Base-by-base conservation (phyloP, 345 rosid species). In the Laguncularia racemosa region DNA sequence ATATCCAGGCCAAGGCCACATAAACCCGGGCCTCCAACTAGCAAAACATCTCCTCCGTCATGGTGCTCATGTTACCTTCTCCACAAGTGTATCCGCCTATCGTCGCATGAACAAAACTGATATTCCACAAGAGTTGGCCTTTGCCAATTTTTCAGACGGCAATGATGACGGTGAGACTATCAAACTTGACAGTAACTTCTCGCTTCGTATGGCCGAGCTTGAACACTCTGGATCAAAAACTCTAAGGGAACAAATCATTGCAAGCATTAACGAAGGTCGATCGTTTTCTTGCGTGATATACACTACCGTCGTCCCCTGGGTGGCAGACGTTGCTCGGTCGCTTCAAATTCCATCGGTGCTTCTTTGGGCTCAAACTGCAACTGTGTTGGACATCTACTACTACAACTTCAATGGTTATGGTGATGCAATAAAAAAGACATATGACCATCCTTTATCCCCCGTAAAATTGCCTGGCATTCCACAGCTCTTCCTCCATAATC, bases 1-100 rank as follows among this genome's bases (percentile, higher is more conserved):
- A 1, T 81, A 17, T 19, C 84, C 87, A 0, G 0, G 75, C 73
- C 87, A 78, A 63, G 93, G 93, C 52, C 89, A 83, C 72, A 64
- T 86, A 14, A 86, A 83, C 64, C 93, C 89, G 0, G 43, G 70
- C 16, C 71, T 81, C 40, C 77, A 73, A 17, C 64, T 83, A 18
- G 86, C 87, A 59, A 77, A 70, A 71, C 75, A 80, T 17, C 72
- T 86, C 26, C 47, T 76, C 20, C 63, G 67, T 55, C 43, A 62
- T 11, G 89, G 40, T 33, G 40, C 40, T 33, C 40, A 33, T 33
- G 40, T 33, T 9, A 33, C 40, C 40, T 33, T 33, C 40, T 33
- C 40, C 11, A 33, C 40, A 33, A 33, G 9, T 33, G 40, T 33
- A 33, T 33, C 40, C 40, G 40, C 40, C 11, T 33, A 33, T 10